Evolutionary conservation across 345 rosid genomes (phyloP).

Genomic region (Abelmoschus esculentus): DNA sequence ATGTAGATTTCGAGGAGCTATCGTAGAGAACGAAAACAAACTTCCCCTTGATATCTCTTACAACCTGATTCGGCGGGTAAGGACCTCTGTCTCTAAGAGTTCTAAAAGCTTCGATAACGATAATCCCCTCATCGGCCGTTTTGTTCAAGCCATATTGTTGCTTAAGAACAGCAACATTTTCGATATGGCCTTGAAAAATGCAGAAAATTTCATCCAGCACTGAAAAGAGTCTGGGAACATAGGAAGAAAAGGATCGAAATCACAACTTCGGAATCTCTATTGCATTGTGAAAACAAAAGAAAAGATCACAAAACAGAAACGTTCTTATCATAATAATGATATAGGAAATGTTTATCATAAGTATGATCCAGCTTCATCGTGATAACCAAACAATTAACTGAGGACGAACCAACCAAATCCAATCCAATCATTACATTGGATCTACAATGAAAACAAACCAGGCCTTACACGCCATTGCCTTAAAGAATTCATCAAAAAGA

Average conservation of each 20-base stretch:
- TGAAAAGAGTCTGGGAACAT: constrained; percentile 57
- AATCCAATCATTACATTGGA: no score
- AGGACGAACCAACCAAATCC: no score
- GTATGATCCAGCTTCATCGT: not conserved
- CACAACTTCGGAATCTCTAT: not conserved
- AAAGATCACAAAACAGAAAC: not conserved
- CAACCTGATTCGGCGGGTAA: constrained; percentile 87
- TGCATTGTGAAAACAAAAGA: not conserved
- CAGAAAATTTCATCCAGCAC: constrained; percentile 93
- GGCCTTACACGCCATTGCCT: no score
- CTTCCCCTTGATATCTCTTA: constrained; percentile 75
- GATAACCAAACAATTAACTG: no score
- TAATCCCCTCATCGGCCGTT: constrained; percentile 77
- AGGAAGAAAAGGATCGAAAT: not conserved
- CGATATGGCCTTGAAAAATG: constrained; percentile 85
- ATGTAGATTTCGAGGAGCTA: constrained; percentile 44
- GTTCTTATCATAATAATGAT: not conserved
- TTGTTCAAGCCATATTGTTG: constrained; percentile 90
- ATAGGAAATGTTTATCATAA: not conserved
- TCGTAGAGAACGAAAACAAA: constrained; percentile 69
- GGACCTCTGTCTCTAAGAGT: constrained; percentile 95
- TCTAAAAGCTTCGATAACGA: constrained; percentile 82
- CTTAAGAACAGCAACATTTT: constrained; percentile 69
- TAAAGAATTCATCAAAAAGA: no score
- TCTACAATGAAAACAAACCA: no score